Evolutionary conservation across 2,329 filamentous ascomycete species (phyloP), one percentile per base, ranked within the genome.

Genomic region (Microcera coccophila): DNA sequence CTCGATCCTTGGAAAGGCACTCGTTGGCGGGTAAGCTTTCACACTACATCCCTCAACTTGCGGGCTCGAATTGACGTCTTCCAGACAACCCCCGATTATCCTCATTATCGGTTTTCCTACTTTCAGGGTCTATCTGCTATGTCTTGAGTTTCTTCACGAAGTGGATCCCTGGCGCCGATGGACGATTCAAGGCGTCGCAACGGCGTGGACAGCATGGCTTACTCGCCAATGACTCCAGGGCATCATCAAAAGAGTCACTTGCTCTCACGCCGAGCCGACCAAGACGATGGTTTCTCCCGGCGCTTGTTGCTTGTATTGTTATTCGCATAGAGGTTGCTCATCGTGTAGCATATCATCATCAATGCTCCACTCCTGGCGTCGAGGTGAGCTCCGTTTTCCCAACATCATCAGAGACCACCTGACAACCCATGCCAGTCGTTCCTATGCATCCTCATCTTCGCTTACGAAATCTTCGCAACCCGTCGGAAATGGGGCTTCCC

Each of bases 71-170:
- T 44, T 16, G 3, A 18, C 7, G 47, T 9, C 28, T 12, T 17
- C 14, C 47, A 78, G 75, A 74, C 51, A 67, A 69, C 32, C 74
- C 74, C 1, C 67, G 71, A 11, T 59, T 76, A 16, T 78, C 74
- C 16, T 68, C 67, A 9, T 60, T 72, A 19, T 58, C 76, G 12
- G 60, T 77, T 8, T 61, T 78, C 14, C 54, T 76, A 16, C 57
- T 76, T 18, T 70, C 73, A 4, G 70, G 72, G 1, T 44, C 58
- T 3, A 44, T 69, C 12, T 70, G 68, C 33, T 71, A 71, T 49
- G 50, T 61, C 21, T 60, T 62, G 20, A 72, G 72, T 48, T 64
- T 66, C 42, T 62, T 70, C 19, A 67, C 70, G 17, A 65, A 63
- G 53, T 74, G 70, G 66, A 61, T 76, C 3, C 70, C 73, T 0